Base-by-base conservation (phyloP, 192 early-diverging fungal genomes). In the Backusella luteola region DNA sequence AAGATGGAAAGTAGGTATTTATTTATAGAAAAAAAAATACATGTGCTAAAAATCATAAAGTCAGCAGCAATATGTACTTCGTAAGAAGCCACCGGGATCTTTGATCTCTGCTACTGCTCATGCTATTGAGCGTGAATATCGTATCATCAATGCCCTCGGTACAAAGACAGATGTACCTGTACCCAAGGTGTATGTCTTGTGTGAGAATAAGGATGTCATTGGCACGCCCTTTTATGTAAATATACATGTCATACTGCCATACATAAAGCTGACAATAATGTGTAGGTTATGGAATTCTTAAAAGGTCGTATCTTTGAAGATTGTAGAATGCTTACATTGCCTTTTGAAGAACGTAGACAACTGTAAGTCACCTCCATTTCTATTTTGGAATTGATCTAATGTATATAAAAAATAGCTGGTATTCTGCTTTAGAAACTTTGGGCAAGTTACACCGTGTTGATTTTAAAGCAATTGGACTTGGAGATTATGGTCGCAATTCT, bases 171-270 rank as follows among this genome's bases (percentile, higher is more conserved):
- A 90, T 49, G 93, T 99, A 2, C 97, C 97, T 3, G 97, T 99
- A 4, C 97, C 97, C 7, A 87, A 88, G 59, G 95, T 96, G 9
- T 94, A 93, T 75, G 84, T 87, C 19, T 89, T 99, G 36, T 99
- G 97, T 80, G 93, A 97, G 77, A 94, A 99, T 79, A 59, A 68
- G n/a, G 76, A 77, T 21, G 89, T 99, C 23, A 79, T 97, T 39
- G 97, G 95, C 11, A 97, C 97, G 8, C 93, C 95, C 26, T 99
- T 99, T 81, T 98, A 97, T 85, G 90, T 92, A 86, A 76, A 29
- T 23, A 53, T 29, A 26, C 14, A 14, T 71, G 7, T 3, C 19
- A 15, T 44, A 41, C 39, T 8, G 21, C 19, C 46, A 38, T 21
- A 23, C 9, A 4, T 34, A 12, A 44, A 68, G 8, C 56, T 56